Evolutionary conservation across 805 yeast genomes (phyloP).

Genomic region (Starmerella stigmatis): DNA sequence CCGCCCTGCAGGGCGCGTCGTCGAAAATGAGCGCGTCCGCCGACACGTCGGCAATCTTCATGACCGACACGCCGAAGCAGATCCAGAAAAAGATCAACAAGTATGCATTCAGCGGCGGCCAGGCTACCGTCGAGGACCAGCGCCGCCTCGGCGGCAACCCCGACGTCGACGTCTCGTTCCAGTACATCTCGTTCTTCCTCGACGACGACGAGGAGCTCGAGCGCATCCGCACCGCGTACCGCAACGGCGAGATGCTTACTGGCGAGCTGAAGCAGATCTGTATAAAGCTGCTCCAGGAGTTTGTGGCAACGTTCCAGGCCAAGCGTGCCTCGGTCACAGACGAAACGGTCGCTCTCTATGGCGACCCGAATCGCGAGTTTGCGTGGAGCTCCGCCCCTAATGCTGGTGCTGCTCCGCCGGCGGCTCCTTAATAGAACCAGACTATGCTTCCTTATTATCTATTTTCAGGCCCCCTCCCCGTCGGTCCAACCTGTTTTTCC

Average conservation of each 20-base stretch:
- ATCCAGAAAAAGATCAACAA: constrained; percentile 91
- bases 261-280: constrained; percentile 90
- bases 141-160: constrained; percentile 85
- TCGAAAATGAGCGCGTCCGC: constrained; percentile 96
- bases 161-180: constrained; percentile 90
- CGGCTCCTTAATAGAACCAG: background rate
- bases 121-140: constrained; percentile 79
- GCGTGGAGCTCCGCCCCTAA: constrained; percentile 60
- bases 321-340: constrained; percentile 59
- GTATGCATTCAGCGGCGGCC: constrained; percentile 94
- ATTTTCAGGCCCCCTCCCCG: too few relatives aligned
- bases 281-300: constrained; percentile 66
- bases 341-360: constrained; percentile 51
- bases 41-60: constrained; percentile 82
- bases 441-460: background rate
- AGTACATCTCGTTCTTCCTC: constrained; percentile 78
- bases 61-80: constrained; percentile 89
- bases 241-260: constrained; percentile 69
- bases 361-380: constrained; percentile 59
- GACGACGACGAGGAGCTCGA: constrained; percentile 77
- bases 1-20: constrained; percentile 92
- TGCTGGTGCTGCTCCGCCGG: constrained; percentile 28
- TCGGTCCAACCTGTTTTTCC: too few relatives aligned
- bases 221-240: constrained; percentile 53
- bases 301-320: constrained; percentile 73